Evolutionary conservation across 768 basidiomycete species (phyloP).

Genomic region (Cyclocybe cylindracea): DNA sequence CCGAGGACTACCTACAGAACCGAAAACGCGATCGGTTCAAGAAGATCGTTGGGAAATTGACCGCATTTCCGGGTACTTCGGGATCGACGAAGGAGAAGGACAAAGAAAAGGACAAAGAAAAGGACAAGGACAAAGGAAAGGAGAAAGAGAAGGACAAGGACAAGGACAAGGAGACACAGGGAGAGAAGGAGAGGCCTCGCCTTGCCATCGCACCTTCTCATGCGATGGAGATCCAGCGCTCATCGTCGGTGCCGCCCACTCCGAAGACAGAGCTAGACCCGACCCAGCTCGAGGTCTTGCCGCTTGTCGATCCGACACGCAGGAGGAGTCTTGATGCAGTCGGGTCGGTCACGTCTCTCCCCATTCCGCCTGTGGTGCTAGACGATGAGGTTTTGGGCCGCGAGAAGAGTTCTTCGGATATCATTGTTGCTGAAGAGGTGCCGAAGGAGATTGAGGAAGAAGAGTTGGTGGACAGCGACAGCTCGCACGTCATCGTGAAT

Average conservation of each 20-base stretch:
- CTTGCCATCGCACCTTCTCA: conserved; percentile 1
- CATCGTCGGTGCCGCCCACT: conserved; percentile 61
- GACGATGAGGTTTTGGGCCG: neutral
- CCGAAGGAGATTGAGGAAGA: conserved; percentile 17
- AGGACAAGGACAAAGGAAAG: neutral
- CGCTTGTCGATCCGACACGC: conserved; percentile 36
- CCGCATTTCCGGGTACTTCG: conserved; percentile 33
- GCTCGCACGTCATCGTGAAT: conserved; percentile 23
- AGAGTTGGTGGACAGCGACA: conserved; percentile 27
- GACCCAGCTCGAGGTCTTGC: conserved; percentile 35
- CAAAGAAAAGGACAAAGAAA: neutral
- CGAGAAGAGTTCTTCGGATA: neutral
- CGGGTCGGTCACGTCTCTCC: neutral
- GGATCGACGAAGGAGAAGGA: conserved; percentile 2
- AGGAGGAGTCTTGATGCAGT: conserved; percentile 44
- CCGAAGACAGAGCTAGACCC: conserved; percentile 23
- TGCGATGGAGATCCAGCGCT: conserved; percentile 39
- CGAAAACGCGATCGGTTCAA: conserved; percentile 79
- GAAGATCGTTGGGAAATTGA: conserved; percentile 68
- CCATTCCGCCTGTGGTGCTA: neutral
- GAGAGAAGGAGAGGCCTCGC: neutral
- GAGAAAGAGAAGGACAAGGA: conserved; percentile 1
- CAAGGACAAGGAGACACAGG: neutral
- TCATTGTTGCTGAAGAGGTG: neutral
- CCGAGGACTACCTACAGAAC: conserved; percentile 70